Evolutionary conservation across 805 yeast species (phyloP).

Genomic region (Babjeviella inositovora): DNA sequence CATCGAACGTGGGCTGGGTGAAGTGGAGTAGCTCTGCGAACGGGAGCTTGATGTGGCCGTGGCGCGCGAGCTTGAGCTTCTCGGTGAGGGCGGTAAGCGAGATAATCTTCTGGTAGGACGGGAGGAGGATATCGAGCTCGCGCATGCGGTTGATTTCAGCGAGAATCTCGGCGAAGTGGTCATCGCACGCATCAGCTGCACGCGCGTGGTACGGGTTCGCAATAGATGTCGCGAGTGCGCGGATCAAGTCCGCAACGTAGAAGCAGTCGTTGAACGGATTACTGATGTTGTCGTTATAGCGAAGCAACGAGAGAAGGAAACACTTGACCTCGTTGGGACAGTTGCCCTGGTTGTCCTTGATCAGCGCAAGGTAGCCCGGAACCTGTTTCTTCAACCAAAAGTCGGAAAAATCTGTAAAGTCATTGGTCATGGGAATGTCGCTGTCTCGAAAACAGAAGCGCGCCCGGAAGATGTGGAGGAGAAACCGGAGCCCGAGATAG

Average conservation of each 20-base stretch:
- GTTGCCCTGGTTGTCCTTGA: conserved; percentile 45
- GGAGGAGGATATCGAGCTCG: conserved; percentile 76
- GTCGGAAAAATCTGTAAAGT: conserved; percentile 55
- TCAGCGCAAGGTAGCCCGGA: conserved; percentile 39
- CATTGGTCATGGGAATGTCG: conserved; percentile 61
- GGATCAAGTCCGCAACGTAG: conserved; percentile 44
- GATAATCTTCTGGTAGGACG: conserved; percentile 46
- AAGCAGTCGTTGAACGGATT: conserved; percentile 63
- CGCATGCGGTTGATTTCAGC: conserved; percentile 61
- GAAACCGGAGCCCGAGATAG: conserved; percentile 61
- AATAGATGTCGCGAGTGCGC: conserved; percentile 26
- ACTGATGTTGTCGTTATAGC: conserved; percentile 74
- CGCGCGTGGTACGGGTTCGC: no score
- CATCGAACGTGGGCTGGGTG: conserved; percentile 26
- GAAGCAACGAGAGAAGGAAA: conserved; percentile 53
- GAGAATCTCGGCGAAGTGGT: no score
- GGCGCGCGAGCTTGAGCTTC: conserved; percentile 40
- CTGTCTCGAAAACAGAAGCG: conserved; percentile 56
- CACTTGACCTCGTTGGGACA: conserved; percentile 41
- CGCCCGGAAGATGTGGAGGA: conserved; percentile 51
- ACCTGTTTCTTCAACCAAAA: conserved; percentile 61
- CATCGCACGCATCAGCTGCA: no score
- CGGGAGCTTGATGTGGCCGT: conserved; percentile 33
- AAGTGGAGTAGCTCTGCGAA: conserved; percentile 38
- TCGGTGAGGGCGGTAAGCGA: conserved; percentile 40